phyloP scores from a whole-genome alignment of 1,284 basidiomycete species.

The Kwoniella shivajii region DNA sequence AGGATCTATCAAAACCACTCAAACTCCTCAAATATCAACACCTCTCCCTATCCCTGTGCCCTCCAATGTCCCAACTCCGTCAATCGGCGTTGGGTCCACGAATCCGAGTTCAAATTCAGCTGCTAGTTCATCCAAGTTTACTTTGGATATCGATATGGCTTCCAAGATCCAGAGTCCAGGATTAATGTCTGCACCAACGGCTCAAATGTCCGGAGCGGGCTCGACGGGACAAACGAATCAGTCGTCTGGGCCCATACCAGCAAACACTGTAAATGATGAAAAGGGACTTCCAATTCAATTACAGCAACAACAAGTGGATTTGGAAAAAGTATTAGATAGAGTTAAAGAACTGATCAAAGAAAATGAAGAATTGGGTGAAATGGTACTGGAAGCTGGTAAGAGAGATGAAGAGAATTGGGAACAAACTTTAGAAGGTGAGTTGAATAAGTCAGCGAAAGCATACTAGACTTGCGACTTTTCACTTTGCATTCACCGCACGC shows the following conservation, averaged over 20 bases:
- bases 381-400: constrained; percentile 42
- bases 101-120: neutral
- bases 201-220: too few species aligned
- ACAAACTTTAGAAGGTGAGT: constrained; percentile 40
- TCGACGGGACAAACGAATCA: neutral
- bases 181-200: neutral
- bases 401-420: constrained; percentile 32
- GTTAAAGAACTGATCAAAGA: constrained; percentile 44
- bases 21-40: constrained; percentile 8
- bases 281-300: neutral
- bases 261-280: neutral
- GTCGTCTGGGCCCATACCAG: neutral
- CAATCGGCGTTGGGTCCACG: neutral
- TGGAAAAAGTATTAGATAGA: constrained; percentile 38
- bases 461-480: neutral
- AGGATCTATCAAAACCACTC: constrained; percentile 12
- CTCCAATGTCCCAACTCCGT: neutral
- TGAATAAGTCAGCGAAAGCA: neutral
- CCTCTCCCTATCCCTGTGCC: constrained; percentile 4
- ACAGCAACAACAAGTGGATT: constrained; percentile 21
- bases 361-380: constrained; percentile 51
- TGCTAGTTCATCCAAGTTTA: constrained; percentile 10
- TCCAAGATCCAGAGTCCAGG: neutral
- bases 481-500: too few species aligned
- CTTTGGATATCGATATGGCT: constrained; percentile 12